These are phyloP conservation scores for Verticillium albo-atrum DNA, from an alignment of 2,329 filamentous ascomycete genomes.

Conservation along the genomic window DNA sequence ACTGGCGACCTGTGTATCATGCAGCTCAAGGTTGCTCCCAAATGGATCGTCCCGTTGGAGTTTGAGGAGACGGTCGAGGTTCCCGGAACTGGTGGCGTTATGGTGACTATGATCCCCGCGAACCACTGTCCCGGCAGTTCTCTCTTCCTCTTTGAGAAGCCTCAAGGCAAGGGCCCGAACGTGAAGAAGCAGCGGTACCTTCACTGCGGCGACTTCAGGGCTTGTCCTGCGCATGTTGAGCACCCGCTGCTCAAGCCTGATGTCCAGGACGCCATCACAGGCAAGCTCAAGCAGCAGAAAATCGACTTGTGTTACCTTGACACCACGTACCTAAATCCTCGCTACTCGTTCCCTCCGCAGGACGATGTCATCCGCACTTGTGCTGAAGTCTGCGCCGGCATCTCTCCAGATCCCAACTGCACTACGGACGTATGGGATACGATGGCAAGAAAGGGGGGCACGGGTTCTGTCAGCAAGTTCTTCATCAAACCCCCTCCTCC, in stretches of 20 bases:
- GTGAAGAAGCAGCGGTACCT: conserved; percentile 71
- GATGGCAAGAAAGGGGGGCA: conserved; percentile 34
- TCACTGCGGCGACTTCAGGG: conserved; percentile 94
- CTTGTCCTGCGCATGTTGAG: conserved; percentile 76
- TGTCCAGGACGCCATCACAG: conserved; percentile 62
- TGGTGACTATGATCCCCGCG: conserved; percentile 90
- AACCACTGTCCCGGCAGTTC: conserved; percentile 97
- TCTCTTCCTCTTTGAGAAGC: conserved; percentile 87
- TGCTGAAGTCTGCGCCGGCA: conserved; percentile 77
- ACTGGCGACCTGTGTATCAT: conserved; percentile 86
- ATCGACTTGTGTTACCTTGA: conserved; percentile 97
- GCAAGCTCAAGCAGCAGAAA: conserved; percentile 72
- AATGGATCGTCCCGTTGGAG: conserved; percentile 80
- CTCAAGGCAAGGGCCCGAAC: conserved; percentile 53
- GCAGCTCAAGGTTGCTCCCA: conserved; percentile 79
- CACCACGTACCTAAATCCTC: conserved; percentile 93
- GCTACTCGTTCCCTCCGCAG: conserved; percentile 90
- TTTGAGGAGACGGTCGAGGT: conserved; percentile 79
- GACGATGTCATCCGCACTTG: conserved; percentile 83
- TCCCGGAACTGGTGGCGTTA: conserved; percentile 75
- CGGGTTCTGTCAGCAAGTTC: conserved; percentile 47
- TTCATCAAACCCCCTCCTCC: conserved; percentile 31
- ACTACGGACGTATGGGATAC: conserved; percentile 43
- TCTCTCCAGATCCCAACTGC: conserved; percentile 59
- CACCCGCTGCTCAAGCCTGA: conserved; percentile 81